phyloP scores from a whole-genome alignment of 306 rosid species.

The Pyrus pyrifolia region DNA sequence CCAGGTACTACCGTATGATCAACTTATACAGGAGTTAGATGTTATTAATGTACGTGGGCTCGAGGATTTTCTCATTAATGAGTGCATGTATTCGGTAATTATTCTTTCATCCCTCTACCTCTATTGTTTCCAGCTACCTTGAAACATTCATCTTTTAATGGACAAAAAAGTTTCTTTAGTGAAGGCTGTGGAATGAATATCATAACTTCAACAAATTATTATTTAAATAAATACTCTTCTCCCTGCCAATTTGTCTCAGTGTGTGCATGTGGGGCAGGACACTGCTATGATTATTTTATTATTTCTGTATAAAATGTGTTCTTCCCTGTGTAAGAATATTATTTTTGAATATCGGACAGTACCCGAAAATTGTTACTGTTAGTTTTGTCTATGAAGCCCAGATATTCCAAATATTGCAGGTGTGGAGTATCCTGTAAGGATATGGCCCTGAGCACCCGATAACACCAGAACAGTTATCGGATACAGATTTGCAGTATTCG shows the following conservation, averaged over 20 bases:
- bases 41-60: conserved; percentile 79
- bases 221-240: not conserved
- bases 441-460: not conserved
- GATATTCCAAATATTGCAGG: conserved; percentile 3
- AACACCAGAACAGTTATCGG: not conserved
- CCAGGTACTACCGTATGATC: conserved; percentile 82
- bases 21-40: conserved; percentile 87
- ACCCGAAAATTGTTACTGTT: not conserved
- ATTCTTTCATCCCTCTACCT: conserved; percentile 14
- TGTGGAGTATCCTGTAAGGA: not conserved
- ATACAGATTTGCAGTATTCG: not conserved
- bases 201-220: not conserved
- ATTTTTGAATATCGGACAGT: not conserved
- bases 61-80: conserved; percentile 93
- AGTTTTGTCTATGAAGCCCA: not conserved
- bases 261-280: not conserved
- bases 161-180: not conserved
- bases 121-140: not conserved
- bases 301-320: not conserved
- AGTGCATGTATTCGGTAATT: conserved; percentile 97
- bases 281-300: not conserved
- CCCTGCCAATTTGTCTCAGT: not conserved
- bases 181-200: not conserved
- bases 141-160: not conserved
- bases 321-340: not conserved